Percentiles rank a stretch among this genome's conserved stretches.
Evolutionary conservation across 495 filamentous ascomycete genomes (phyloP).

Genomic region (Penicillium parvum): DNA sequence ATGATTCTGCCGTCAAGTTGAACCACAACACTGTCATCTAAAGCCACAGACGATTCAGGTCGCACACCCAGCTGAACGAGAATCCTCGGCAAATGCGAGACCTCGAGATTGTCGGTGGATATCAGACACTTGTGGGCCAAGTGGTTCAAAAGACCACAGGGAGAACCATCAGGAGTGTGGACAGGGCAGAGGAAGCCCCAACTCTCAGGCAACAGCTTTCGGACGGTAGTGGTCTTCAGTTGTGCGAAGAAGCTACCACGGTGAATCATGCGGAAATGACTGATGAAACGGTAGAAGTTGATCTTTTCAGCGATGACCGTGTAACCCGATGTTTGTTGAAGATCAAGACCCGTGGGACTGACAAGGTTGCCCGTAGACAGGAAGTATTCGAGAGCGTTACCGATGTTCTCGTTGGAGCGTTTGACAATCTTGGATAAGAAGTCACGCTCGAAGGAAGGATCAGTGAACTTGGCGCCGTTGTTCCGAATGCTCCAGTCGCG

Average conservation of each 20-base stretch:
- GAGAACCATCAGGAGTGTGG: constrained; percentile 92
- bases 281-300: constrained; percentile 98
- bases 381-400: constrained; percentile 85
- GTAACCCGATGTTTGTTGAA: constrained; percentile 92
- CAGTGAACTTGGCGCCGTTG: constrained; percentile 59
- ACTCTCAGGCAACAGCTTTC: constrained; percentile 91
- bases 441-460: constrained; percentile 67
- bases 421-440: constrained; percentile 72
- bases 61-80: constrained; percentile 74
- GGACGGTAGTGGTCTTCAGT: constrained; percentile 92
- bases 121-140: constrained; percentile 93
- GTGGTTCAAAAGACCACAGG: constrained; percentile 93
- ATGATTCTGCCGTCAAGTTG: constrained; percentile 86
- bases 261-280: constrained; percentile 98
- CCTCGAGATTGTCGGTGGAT: constrained; percentile 64
- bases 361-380: constrained; percentile 91
- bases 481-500: constrained; percentile 69
- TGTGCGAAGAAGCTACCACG: constrained; percentile 98
- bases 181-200: constrained; percentile 98
- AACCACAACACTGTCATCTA: constrained; percentile 76
- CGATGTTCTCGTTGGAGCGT: constrained; percentile 82
- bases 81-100: constrained; percentile 64
- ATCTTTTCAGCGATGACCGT: constrained; percentile 97
- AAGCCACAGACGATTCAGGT: constrained; percentile 64
- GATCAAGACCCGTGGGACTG: constrained; percentile 84